Evolutionary conservation across 2,329 filamentous ascomycete genomes (phyloP).

Genomic region (Fusarium sp.): DNA sequence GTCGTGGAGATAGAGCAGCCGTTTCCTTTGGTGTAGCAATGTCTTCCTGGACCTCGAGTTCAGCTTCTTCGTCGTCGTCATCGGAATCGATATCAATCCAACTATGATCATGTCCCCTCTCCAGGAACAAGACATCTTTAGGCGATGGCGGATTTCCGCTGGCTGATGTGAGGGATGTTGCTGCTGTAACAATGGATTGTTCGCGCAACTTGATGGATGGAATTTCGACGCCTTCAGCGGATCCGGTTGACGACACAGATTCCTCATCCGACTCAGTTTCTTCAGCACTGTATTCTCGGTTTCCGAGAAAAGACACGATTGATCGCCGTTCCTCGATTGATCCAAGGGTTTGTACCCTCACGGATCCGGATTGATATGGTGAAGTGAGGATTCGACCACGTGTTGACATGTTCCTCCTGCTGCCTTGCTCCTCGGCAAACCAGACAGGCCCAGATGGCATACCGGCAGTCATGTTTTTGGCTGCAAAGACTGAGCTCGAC

Average conservation of each 20-base stretch:
- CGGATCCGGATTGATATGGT: slow-evolving; percentile 45
- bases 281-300: slow-evolving; percentile 31
- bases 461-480: slow-evolving; percentile 63
- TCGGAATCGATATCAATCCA: slow-evolving; percentile 54
- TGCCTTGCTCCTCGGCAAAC: slow-evolving; percentile 40
- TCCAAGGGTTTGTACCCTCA: slow-evolving; percentile 46
- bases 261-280: slow-evolving; percentile 48
- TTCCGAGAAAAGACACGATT: slow-evolving; percentile 48
- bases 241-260: slow-evolving; percentile 45
- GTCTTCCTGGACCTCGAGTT: slow-evolving; percentile 22
- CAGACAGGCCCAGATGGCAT: slow-evolving; percentile 53
- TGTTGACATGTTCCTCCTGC: slow-evolving; percentile 23
- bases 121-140: slow-evolving; percentile 33
- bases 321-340: slow-evolving; percentile 51
- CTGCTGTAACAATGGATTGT: slow-evolving; percentile 49
- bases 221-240: slow-evolving; percentile 46
- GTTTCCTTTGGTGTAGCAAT: slow-evolving; percentile 18
- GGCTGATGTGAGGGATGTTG: slow-evolving; percentile 50
- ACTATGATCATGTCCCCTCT: slow-evolving; percentile 43
- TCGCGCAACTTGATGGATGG: slow-evolving; percentile 48
- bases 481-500: slow-evolving; percentile 58
- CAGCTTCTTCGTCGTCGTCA: slow-evolving; percentile 38
- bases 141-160: slow-evolving; percentile 43
- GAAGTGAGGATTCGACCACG: slow-evolving; percentile 38
- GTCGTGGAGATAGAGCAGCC: slow-evolving; percentile 44